Conservation (phyloP, 768 basidiomycete genomes). For the Lactarius sanguifluus region DNA sequence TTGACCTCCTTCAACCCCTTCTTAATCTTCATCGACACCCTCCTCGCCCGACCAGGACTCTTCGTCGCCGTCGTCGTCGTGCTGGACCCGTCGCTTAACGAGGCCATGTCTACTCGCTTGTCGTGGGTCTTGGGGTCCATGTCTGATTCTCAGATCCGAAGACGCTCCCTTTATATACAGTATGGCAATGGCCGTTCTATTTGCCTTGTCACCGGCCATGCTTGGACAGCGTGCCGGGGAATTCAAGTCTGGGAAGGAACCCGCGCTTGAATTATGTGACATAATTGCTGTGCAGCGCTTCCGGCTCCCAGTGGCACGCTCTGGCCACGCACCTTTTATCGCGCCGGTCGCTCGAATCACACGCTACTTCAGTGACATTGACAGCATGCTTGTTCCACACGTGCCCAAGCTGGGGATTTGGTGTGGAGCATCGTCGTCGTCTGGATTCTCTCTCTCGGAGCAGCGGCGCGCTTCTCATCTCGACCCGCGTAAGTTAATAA, state of each 20-base stretch:
- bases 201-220: slow-evolving; percentile 18
- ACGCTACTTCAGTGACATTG: neutral
- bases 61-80: neutral
- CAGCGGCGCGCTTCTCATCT: neutral
- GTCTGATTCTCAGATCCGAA: neutral
- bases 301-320: neutral
- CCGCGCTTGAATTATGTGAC: slow-evolving; percentile 2
- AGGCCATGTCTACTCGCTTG: slow-evolving; percentile 13
- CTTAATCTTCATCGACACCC: slow-evolving; percentile 31
- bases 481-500: neutral
- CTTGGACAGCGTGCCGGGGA: slow-evolving; percentile 19
- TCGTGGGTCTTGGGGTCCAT: slow-evolving; percentile 15
- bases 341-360: neutral
- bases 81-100: slow-evolving; percentile 10
- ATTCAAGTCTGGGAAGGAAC: neutral
- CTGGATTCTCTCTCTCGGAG: neutral
- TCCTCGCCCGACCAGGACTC: slow-evolving; percentile 22
- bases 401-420: neutral
- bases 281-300: slow-evolving; percentile 19
- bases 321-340: slow-evolving; percentile 1
- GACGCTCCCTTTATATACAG: slow-evolving; percentile 12
- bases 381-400: neutral
- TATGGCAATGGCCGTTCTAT: neutral
- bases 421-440: neutral
- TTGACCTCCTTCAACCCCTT: slow-evolving; percentile 31